Base-by-base conservation (phyloP, 108 stramenopile species). In the Mayamaea pseudoterrestris region DNA sequence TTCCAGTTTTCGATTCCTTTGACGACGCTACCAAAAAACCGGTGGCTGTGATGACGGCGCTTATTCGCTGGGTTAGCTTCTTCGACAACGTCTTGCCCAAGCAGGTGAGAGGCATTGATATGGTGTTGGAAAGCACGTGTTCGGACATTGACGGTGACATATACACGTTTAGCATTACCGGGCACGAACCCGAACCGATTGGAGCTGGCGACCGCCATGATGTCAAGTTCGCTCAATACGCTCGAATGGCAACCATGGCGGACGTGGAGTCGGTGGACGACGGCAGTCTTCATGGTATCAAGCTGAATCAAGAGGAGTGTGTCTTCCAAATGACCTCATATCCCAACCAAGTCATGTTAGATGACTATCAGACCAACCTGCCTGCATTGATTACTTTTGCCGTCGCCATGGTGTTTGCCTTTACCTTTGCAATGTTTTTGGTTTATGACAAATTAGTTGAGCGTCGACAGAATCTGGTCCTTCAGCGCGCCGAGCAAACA, bases 391-490 rank as follows among this genome's bases (percentile, higher is more conserved):
- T 55, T 26, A 26, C 54, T 5, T 18, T 44, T 16, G 44, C 40
- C 16, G 41, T 47, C 17, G 41, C 44, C 66, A 9, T 26, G 67
- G 72, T 80, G 0, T 71, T 71, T 35, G 11, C 58, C 0, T 66
- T 49, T 31, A 67, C 61, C 16, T 47, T 50, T 14, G 61, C 47
- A 9, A 30, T 65, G 0, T 71, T 71, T 34, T 31, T 66, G 20
- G 44, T 66, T 0, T 71, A 67, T 34, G 70, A 71, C 58, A 56
- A 44, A 17, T 45, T 71, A 5, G 65, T 71, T 0, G 66, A 67
- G 34, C 48, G 62, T 40, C 65, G 65, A 27, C 65, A 66, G 37
- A 55, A 63, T 34, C 47, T 43, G 27, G 65, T 61, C 5, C 48
- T 24, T 8, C 14, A 43, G 0, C 25, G 52, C 14, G 70, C 70